Evolutionary conservation across 345 rosid genomes (phyloP).

Genomic region (Leavenworthia alabamica): DNA sequence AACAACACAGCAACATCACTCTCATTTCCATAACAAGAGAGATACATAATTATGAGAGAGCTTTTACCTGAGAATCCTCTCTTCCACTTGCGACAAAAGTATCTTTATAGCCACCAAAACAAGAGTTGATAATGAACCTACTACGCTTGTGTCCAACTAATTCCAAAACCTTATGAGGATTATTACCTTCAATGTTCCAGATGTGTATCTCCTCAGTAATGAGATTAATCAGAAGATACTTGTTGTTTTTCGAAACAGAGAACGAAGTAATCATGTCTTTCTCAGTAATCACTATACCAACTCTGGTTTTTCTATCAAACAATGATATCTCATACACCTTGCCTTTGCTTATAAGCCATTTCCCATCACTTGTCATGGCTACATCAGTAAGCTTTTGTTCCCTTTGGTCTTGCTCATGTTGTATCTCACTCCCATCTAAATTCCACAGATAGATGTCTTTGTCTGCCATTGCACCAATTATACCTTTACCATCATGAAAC

Average conservation of each 20-base stretch:
- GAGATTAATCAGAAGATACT: conserved; percentile 42
- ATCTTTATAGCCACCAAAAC: conserved; percentile 54
- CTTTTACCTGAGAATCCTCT: conserved; percentile 52
- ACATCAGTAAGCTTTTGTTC: conserved; percentile 41
- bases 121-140: conserved; percentile 48
- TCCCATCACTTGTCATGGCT: conserved; percentile 53
- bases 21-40: neutral
- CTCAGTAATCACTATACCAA: conserved; percentile 39
- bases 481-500: conserved; percentile 47
- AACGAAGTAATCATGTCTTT: conserved; percentile 46
- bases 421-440: conserved; percentile 43
- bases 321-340: conserved; percentile 32
- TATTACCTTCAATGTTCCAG: conserved; percentile 38
- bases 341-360: conserved; percentile 40
- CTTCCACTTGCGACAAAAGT: conserved; percentile 58
- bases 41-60: neutral
- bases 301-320: conserved; percentile 40
- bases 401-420: conserved; percentile 41
- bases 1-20: conserved; percentile 6
- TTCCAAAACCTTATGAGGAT: conserved; percentile 19
- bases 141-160: conserved; percentile 40
- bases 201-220: conserved; percentile 43
- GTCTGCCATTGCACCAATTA: conserved; percentile 45
- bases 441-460: conserved; percentile 48
- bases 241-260: conserved; percentile 43